These are phyloP conservation scores for Oryza longistaminata DNA, from an alignment of 176 grass and related monocot genomes.

Conservation along the genomic window DNA sequence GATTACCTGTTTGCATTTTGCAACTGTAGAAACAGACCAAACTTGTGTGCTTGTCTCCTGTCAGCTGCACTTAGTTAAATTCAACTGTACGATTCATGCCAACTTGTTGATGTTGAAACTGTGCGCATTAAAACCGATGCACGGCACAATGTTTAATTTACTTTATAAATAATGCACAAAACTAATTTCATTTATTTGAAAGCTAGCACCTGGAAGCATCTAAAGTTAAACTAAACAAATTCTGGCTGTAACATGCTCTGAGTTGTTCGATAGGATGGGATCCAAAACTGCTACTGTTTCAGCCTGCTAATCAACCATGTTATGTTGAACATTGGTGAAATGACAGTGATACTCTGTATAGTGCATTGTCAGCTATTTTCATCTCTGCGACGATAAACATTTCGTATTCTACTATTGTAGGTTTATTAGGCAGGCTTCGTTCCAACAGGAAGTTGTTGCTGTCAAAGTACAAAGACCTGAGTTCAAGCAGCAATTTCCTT, in stretches of 20 bases:
- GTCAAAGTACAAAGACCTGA: conserved; percentile 97
- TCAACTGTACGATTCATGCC: conserved; percentile 1
- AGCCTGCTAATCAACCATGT: neutral
- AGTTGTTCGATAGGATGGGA: neutral
- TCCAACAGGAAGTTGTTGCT: conserved; percentile 78
- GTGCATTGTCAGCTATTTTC: conserved; percentile 1
- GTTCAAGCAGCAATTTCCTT: conserved; percentile 94
- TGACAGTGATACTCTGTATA: neutral
- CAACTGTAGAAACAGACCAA: neutral
- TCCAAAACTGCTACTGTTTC: conserved; percentile 8
- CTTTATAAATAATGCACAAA: neutral
- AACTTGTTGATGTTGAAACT: conserved; percentile 18
- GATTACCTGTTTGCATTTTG: neutral
- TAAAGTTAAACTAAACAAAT: conserved; percentile 11
- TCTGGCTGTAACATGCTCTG: neutral
- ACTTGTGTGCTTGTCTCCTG: neutral
- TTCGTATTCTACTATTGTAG: conserved; percentile 47
- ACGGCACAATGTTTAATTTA: neutral
- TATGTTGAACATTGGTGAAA: conserved; percentile 6
- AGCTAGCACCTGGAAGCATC: neutral
- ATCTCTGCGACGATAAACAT: neutral
- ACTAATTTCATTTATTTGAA: neutral
- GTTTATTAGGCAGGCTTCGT: conserved; percentile 86
- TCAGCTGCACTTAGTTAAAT: conserved; percentile 11
- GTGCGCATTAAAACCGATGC: neutral